Conservation (phyloP, 2,329 filamentous ascomycete genomes). For the Trichoderma sp. region DNA sequence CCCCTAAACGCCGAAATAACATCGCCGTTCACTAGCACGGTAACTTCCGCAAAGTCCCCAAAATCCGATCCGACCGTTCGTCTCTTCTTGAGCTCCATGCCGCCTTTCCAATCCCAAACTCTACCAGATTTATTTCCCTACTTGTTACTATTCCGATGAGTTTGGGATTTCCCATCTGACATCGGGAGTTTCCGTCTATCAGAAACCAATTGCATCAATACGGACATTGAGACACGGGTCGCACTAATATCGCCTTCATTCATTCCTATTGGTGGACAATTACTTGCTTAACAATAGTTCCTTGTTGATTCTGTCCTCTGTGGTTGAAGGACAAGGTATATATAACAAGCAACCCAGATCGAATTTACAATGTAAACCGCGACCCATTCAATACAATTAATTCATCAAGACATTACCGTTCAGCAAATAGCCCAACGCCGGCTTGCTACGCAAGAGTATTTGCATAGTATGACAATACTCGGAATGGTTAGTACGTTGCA, state of each 20-base stretch:
- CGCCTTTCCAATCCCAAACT: neutral
- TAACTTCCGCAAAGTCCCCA: neutral
- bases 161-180: neutral
- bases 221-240: neutral
- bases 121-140: neutral
- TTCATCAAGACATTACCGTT: neutral
- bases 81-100: neutral
- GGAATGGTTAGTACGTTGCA: neutral
- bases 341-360: neutral
- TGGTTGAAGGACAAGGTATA: neutral
- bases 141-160: neutral
- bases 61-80: neutral
- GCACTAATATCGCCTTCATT: neutral
- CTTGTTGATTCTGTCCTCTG: neutral
- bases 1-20: neutral
- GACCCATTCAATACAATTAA: neutral
- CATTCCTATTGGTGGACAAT: neutral
- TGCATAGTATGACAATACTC: neutral
- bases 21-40: neutral
- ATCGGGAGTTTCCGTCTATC: neutral
- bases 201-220: neutral
- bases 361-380: neutral
- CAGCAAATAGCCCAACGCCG: neutral
- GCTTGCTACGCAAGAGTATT: neutral
- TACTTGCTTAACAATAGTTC: neutral